These are phyloP conservation scores for Penicillium ochrochloron DNA, from an alignment of 495 filamentous ascomycete species.

Conservation along the genomic window DNA sequence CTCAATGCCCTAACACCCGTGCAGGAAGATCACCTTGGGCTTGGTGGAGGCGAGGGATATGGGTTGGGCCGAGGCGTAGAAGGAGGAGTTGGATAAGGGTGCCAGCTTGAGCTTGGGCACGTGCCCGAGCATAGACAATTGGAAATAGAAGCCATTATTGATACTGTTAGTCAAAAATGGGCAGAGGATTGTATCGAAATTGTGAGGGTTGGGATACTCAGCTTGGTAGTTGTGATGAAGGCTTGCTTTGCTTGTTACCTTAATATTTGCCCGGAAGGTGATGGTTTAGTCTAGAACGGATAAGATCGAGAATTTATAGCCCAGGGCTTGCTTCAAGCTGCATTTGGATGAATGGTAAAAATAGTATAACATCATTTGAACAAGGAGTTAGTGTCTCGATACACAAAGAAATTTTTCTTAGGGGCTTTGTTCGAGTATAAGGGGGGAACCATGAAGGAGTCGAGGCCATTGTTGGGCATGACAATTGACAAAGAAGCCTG, in stretches of 20 bases:
- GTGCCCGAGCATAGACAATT: background rate
- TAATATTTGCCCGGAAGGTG: background rate
- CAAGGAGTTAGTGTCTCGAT: background rate
- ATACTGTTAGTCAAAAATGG: background rate
- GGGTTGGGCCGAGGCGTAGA: background rate
- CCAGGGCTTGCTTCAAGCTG: background rate
- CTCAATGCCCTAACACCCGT: background rate
- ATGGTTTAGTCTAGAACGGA: background rate
- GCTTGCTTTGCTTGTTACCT: background rate
- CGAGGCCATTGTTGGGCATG: background rate
- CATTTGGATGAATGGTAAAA: background rate
- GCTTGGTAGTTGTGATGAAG: background rate
- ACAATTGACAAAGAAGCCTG: background rate
- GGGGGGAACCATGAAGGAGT: background rate
- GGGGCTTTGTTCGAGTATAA: conserved; percentile 2
- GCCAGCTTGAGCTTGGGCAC: background rate
- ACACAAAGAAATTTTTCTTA: background rate
- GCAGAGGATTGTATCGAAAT: background rate
- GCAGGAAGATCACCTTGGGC: background rate
- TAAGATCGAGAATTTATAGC: background rate
- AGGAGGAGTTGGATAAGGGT: conserved; percentile 7
- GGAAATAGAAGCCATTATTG: background rate
- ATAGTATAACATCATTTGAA: background rate
- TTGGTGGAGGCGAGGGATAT: background rate
- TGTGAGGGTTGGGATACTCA: background rate